Base-by-base conservation (phyloP, 495 filamentous ascomycete species). In the Aspergillus egyptiacus region DNA sequence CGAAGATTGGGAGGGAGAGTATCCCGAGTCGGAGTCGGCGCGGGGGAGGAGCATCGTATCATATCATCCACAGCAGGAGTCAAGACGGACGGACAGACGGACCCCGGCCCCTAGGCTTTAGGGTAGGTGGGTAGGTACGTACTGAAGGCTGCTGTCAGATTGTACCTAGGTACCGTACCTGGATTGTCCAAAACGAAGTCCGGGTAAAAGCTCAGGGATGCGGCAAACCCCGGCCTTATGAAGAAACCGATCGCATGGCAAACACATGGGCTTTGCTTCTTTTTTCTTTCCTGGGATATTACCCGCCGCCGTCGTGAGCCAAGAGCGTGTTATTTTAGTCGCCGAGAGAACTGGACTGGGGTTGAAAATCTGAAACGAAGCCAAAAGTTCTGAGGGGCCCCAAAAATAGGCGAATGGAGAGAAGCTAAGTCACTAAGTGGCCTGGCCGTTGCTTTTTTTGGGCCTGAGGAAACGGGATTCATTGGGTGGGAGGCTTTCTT, bases 401-500 rank as follows among this genome's bases (percentile, higher is more conserved):
- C 50, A 47, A 53, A 47, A 53, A 53, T 53, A 51, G 49, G 22
- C 31, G 27, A 32, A 41, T 30, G 18, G 11, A 33, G 14, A 6
- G n/a, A n/a, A n/a, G 5, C 14, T 17, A 18, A 36, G 5, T 31
- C 40, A 24, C 40, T 43, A 14, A 8, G 24, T 27, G 24, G 8
- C 24, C n/a, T n/a, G 19, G 19, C 27, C 17, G 34, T 34, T 38
- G 36, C 25, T 32, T 44, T 33, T 46, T 50, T 27, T 13, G 46
- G 39, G 23, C 38, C 6, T 17, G 6, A 11, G 13, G 14, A 15
- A 27, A 5, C 2, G 25, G 19, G 43, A 44, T 44, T 35, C 24
- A 56, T 56, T 56, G 53, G 53, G 8, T 43, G 37, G 32, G 18
- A 23, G 15, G 32, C 46, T 24, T 45, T 41, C 27, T 41, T 53